Evolutionary conservation across 2,329 filamentous ascomycete species (phyloP).

Genomic region (Geosmithia flava): DNA sequence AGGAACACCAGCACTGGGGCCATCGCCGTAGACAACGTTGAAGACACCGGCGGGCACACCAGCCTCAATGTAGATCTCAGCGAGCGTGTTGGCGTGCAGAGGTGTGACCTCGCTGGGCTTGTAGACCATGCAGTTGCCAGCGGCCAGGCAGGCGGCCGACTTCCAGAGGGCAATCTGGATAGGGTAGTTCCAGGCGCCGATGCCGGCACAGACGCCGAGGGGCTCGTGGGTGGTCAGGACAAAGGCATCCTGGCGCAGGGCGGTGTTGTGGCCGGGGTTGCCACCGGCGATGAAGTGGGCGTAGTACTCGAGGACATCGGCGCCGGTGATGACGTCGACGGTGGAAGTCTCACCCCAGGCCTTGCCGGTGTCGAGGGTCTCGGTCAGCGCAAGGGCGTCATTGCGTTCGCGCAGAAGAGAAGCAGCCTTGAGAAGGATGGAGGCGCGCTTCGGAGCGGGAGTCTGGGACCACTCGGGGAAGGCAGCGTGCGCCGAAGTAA

Average conservation of each 20-base stretch:
- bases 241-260: slow-evolving; percentile 64
- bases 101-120: slow-evolving; percentile 83
- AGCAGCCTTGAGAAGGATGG: slow-evolving; percentile 68
- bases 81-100: slow-evolving; percentile 65
- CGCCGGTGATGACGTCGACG: slow-evolving; percentile 72
- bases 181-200: slow-evolving; percentile 87
- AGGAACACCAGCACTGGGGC: slow-evolving; percentile 58
- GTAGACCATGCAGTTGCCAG: slow-evolving; percentile 84
- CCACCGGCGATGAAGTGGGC: slow-evolving; percentile 70
- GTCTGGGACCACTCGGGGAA: slow-evolving; percentile 69
- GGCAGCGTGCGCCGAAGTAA: slow-evolving; percentile 57
- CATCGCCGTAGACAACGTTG: slow-evolving; percentile 74
- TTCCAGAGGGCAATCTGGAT: slow-evolving; percentile 89
- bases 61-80: slow-evolving; percentile 65
- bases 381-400: slow-evolving; percentile 64
- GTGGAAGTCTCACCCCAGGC: slow-evolving; percentile 73
- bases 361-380: slow-evolving; percentile 81
- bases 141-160: slow-evolving; percentile 71
- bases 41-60: slow-evolving; percentile 74
- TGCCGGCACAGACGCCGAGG: slow-evolving; percentile 73
- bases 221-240: slow-evolving; percentile 75
- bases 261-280: slow-evolving; percentile 67
- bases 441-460: slow-evolving; percentile 59
- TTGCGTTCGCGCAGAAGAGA: slow-evolving; percentile 62
- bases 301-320: slow-evolving; percentile 79